Evolutionary conservation across 805 yeast species (phyloP).

Genomic region (Jamesozyma hellenica): DNA sequence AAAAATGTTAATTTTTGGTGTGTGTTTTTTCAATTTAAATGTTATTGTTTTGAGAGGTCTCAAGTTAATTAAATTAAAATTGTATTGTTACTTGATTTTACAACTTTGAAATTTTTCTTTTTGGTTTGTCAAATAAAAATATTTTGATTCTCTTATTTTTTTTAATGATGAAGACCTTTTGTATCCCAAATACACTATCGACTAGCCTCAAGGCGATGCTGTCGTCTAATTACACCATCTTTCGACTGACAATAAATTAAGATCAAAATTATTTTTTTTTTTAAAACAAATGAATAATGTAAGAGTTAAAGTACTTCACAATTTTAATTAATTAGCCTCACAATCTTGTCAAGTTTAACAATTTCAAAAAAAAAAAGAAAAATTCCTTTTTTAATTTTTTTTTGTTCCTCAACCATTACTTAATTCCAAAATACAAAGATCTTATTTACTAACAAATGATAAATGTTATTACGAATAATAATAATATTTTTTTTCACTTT

Average conservation of each 20-base stretch:
- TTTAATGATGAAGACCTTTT: slow-evolving; percentile 44
- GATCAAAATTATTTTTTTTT: neutral
- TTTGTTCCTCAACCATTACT: neutral
- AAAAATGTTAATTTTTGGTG: too few species aligned
- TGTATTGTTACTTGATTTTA: neutral
- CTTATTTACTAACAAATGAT: neutral
- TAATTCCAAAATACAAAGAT: neutral
- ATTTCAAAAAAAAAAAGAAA: too few species aligned
- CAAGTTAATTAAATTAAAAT: slow-evolving; percentile 1
- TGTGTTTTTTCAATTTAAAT: neutral
- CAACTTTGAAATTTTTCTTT: too few species aligned
- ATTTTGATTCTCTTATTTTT: neutral
- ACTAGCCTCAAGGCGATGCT: slow-evolving; percentile 59
- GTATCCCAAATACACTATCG: slow-evolving; percentile 36
- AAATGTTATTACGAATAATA: too few species aligned
- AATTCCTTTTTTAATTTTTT: neutral
- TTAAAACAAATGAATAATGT: too few species aligned
- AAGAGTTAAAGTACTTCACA: too few species aligned
- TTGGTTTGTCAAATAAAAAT: too few species aligned
- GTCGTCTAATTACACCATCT: slow-evolving; percentile 66
- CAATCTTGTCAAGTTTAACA: too few species aligned
- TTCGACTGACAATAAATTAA: slow-evolving; percentile 45
- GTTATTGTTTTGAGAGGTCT: slow-evolving; percentile 2
- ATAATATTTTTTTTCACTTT: too few species aligned
- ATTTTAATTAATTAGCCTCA: too few species aligned